Evolutionary conservation across 208 protist genomes (phyloP).

Genomic region (Crithidia acanthocephali): DNA sequence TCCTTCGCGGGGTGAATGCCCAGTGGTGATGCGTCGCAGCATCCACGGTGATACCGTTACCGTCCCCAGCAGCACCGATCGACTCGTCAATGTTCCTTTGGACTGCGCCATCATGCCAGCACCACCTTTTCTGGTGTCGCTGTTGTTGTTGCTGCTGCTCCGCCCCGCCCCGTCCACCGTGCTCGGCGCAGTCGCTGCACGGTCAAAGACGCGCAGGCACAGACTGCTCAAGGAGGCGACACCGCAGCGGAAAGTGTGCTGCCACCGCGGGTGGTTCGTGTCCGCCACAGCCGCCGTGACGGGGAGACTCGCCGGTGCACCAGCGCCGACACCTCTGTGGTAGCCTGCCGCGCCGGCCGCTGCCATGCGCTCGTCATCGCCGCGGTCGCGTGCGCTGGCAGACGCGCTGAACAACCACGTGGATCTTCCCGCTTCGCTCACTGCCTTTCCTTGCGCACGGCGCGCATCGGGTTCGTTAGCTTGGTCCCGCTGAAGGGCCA

Average conservation of each 20-base stretch:
- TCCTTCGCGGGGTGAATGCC: background rate
- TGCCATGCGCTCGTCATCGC: background rate
- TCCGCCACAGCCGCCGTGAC: conserved; percentile 28
- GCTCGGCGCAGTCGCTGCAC: background rate
- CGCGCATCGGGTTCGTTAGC: too few relatives aligned
- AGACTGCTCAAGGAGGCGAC: conserved; percentile 21
- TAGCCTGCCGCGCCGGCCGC: background rate
- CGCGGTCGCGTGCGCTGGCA: background rate
- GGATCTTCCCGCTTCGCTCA: background rate
- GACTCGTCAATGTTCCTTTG: background rate
- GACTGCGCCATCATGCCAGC: background rate
- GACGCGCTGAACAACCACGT: background rate
- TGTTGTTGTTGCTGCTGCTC: too few relatives aligned
- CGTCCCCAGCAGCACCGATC: conserved; percentile 20
- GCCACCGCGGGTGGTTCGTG: conserved; percentile 32
- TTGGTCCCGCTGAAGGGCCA: conserved; percentile 9
- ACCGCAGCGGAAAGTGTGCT: conserved; percentile 37
- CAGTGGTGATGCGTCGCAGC: conserved; percentile 9
- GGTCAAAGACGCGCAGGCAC: conserved; percentile 38
- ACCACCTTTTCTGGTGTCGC: too few relatives aligned
- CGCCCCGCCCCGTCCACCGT: background rate
- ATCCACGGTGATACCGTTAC: conserved; percentile 21
- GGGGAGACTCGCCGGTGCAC: conserved; percentile 10
- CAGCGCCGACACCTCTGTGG: background rate
- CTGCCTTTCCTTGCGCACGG: too few relatives aligned